These are phyloP conservation scores for Amphicarpaea edgeworthii DNA, from an alignment of 306 rosid genomes.

Conservation along the genomic window DNA sequence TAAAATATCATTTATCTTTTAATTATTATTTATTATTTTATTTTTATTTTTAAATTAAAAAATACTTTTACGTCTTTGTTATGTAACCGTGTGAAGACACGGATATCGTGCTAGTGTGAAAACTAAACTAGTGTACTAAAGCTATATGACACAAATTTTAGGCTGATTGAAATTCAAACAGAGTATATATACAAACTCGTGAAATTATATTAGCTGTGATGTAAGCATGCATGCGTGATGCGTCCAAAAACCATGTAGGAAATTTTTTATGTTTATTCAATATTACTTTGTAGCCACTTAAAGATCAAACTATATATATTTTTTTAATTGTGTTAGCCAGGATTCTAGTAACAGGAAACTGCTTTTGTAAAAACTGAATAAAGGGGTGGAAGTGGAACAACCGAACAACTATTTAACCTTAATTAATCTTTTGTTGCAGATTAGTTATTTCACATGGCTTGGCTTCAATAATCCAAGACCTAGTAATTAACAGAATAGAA, in stretches of 20 bases:
- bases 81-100: too few species aligned
- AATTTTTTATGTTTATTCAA: neutral
- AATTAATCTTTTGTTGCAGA: neutral
- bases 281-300: neutral
- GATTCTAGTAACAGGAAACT: neutral
- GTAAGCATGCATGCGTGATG: neutral
- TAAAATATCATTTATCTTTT: too few species aligned
- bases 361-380: conserved; percentile 17
- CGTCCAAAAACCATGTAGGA: conserved; percentile 5
- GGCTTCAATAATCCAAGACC: conserved; percentile 1
- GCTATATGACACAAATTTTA: too few species aligned
- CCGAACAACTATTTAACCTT: neutral
- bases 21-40: too few species aligned
- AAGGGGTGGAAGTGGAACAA: conserved; percentile 24
- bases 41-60: too few species aligned
- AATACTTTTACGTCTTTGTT: too few species aligned
- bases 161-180: conserved; percentile 33
- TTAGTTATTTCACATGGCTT: conserved; percentile 1
- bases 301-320: neutral
- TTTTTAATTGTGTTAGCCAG: conserved; percentile 11
- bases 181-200: neutral
- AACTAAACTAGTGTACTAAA: too few species aligned
- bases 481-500: too few species aligned
- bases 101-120: too few species aligned
- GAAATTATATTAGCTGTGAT: neutral